Evolutionary conservation across 768 basidiomycete species (phyloP), one percentile per base, ranked within the genome.

Genomic region (Cystobasidium tubakii): DNA sequence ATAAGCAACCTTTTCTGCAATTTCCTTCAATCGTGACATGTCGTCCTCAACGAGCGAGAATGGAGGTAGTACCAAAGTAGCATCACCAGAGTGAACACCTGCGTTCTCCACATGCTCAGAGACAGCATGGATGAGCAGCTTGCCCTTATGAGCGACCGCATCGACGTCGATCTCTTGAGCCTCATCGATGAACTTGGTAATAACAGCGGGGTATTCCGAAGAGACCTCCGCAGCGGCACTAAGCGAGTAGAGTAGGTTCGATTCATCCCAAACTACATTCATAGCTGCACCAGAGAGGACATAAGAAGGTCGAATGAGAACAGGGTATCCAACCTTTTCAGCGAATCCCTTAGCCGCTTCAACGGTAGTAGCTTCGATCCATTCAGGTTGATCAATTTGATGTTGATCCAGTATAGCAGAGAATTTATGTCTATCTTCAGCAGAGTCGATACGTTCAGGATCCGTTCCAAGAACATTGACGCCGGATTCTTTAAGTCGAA

Each of bases 91-190:
- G 82, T 99, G 95, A 15, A 98, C 93, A 81, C 95, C 95, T 15
- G 95, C 95, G 78, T 96, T 93, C 83, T 99, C 96, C 73, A 98
- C 92, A 81, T 99, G 96, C 81, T 99, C 96, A 1, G 95, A 98
- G 72, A 99, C 86, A 66, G 95, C 95, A 78, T 98, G 95, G 34
- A 99, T 86, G 64, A 98, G 86, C 12, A 98, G 89, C 77, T 88
- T 86, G 76, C 96, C 96, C 75, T 92, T 84, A 84, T 97, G 87
- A 1, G 92, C 95, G 69, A 97, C 96, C 50, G 94, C 96, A 79
- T 99, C 96, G 55, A 98, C 88, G 76, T 99, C 96, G 75, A 99
- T 95, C 81, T 98, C 96, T 82, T 98, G 93, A 9, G 96, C 94
- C 77, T 88, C 87, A 81, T 95, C 91, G 79, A 99, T 99, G 86